phyloP scores from a whole-genome alignment of 768 basidiomycete species.

The Exidia glandulosa region DNA sequence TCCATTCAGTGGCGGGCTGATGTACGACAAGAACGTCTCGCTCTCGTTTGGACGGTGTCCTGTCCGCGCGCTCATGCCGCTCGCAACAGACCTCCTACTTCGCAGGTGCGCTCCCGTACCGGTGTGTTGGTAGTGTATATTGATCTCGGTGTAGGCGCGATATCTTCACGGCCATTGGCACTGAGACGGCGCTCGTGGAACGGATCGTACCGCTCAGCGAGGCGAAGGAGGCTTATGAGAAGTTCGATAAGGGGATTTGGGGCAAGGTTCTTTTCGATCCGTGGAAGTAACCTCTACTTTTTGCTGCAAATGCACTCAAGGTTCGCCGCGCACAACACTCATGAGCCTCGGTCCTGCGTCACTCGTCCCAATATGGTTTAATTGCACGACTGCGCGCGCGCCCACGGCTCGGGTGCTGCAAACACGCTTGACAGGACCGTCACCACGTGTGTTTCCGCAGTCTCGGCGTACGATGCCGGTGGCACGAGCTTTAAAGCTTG shows the following conservation, averaged over 20 bases:
- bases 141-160: background rate
- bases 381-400: too few relatives aligned
- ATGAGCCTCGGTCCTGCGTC: too few relatives aligned
- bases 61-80: conserved; percentile 64
- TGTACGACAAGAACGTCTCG: conserved; percentile 71
- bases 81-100: conserved; percentile 60
- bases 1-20: conserved; percentile 32
- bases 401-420: too few relatives aligned
- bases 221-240: conserved; percentile 44
- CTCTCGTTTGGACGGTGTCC: conserved; percentile 77
- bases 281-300: conserved; percentile 31
- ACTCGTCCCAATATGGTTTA: too few relatives aligned
- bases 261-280: conserved; percentile 74
- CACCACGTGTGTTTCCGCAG: too few relatives aligned
- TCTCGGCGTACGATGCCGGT: too few relatives aligned
- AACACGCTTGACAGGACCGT: too few relatives aligned
- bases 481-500: too few relatives aligned
- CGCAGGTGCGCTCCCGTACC: too few relatives aligned
- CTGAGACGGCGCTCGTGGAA: conserved; percentile 52
- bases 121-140: too few relatives aligned
- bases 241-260: conserved; percentile 60
- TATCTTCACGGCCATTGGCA: conserved; percentile 28
- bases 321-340: too few relatives aligned
- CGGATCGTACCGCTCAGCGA: conserved; percentile 48
- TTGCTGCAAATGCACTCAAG: background rate